Percentiles rank a stretch among this genome's conserved stretches.
Conservation (phyloP, 768 basidiomycete genomes). For the Jaapia argillacea region DNA sequence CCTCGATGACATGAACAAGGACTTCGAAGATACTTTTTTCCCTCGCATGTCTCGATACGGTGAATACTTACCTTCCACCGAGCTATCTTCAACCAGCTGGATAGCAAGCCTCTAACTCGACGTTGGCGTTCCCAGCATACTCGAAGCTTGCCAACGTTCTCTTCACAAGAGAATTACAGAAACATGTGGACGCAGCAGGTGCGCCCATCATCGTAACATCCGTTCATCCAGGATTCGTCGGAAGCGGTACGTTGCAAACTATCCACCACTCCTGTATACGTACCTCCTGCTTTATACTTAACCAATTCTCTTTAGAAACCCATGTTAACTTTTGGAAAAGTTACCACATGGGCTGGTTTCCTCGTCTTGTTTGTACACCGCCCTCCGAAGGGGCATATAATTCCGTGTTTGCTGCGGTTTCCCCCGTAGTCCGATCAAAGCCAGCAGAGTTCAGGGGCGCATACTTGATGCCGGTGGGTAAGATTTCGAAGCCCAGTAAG, state of each 20-base stretch:
- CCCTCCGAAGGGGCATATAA: slow-evolving; percentile 11
- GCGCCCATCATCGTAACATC: slow-evolving; percentile 22
- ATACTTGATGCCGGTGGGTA: slow-evolving; percentile 11
- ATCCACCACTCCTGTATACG: slow-evolving; percentile 5
- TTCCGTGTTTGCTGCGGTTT: slow-evolving; percentile 13
- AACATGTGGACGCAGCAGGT: slow-evolving; percentile 15
- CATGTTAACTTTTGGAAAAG: too few species aligned
- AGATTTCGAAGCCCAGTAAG: slow-evolving; percentile 2
- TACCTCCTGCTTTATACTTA: too few species aligned
- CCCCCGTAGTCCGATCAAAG: slow-evolving; percentile 8
- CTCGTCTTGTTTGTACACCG: slow-evolving; percentile 4
- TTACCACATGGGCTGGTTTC: slow-evolving; percentile 2
- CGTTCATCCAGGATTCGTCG: slow-evolving; percentile 25
- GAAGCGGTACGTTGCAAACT: slow-evolving; percentile 12
- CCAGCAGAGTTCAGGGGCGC: slow-evolving; percentile 5
- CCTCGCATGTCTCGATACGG: slow-evolving; percentile 7
- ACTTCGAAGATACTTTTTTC: slow-evolving; percentile 15
- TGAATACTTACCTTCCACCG: background rate
- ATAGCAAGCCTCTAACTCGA: background rate
- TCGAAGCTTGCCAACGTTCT: slow-evolving; percentile 14
- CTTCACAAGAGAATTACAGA: slow-evolving; percentile 15
- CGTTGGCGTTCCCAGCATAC: background rate
- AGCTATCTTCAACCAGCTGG: background rate
- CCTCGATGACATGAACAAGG: slow-evolving; percentile 23
- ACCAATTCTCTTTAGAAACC: too few species aligned